Conservation (phyloP, 2,329 filamentous ascomycete species). For the Cladosporium colombiae region DNA sequence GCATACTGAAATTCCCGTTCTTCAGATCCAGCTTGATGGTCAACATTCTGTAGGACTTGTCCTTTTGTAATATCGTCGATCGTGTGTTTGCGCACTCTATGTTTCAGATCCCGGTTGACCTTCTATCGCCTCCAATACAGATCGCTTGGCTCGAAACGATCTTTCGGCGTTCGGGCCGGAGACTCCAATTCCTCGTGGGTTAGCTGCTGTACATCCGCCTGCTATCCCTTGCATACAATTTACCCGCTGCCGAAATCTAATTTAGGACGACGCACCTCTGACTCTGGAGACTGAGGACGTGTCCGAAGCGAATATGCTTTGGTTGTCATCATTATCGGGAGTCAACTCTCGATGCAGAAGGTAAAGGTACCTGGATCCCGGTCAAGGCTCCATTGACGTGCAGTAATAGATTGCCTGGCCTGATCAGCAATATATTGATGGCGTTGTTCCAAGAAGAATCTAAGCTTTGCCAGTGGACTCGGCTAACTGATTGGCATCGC, state of each 20-base stretch:
- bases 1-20: accelerated
- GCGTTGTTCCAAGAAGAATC: not conserved
- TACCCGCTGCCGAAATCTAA: not conserved
- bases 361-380: not conserved
- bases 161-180: not conserved
- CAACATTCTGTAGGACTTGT: not conserved
- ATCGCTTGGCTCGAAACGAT: not conserved
- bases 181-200: not conserved
- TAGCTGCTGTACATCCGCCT: not conserved
- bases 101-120: not conserved
- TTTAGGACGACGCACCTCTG: not conserved
- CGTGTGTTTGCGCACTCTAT: not conserved
- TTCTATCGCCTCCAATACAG: not conserved
- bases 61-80: not conserved
- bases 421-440: not conserved
- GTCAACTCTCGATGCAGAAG: not conserved
- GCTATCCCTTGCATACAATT: not conserved
- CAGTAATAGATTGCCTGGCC: not conserved
- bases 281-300: not conserved
- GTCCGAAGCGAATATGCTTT: not conserved
- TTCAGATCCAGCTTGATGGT: not conserved
- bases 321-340: not conserved
- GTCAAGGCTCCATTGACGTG: not conserved
- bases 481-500: not conserved
- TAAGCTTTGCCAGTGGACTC: slow-evolving; percentile 15